Evolutionary conservation across 75 land plant species (phyloP).

Genomic region (Larix kaempferi): DNA sequence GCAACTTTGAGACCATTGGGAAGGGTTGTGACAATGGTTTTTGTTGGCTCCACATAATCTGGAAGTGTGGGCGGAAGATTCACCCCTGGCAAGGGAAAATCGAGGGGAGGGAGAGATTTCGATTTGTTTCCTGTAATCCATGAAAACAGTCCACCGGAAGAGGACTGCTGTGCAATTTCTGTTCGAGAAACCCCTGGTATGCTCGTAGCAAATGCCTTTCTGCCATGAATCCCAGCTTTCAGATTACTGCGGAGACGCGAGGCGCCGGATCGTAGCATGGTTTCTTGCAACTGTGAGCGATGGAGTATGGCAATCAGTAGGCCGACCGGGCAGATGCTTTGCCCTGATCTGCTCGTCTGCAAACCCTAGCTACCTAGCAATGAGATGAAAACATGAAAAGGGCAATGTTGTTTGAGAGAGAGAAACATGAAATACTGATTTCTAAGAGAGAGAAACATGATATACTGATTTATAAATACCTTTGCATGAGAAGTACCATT

Average conservation of each 20-base stretch:
- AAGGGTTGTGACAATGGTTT: slow-evolving; percentile 76
- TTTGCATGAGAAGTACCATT: no score
- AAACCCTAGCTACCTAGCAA: not conserved
- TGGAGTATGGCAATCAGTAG: not conserved
- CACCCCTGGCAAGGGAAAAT: slow-evolving; percentile 67
- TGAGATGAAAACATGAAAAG: no score
- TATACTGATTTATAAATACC: no score
- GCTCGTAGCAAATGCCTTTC: not conserved
- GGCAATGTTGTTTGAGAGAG: no score
- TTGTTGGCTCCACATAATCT: slow-evolving; percentile 67
- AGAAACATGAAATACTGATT: no score
- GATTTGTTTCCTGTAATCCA: slow-evolving; percentile 72
- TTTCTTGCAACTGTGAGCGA: not conserved
- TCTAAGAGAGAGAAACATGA: no score
- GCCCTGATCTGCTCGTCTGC: not conserved
- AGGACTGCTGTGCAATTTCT: slow-evolving; percentile 31
- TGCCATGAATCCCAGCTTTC: slow-evolving; percentile 19
- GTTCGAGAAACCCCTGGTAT: slow-evolving; percentile 42
- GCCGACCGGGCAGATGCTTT: not conserved
- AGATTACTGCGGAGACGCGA: not conserved
- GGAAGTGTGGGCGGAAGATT: slow-evolving; percentile 62
- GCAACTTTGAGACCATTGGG: slow-evolving; percentile 89
- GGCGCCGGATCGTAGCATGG: slow-evolving; percentile 7
- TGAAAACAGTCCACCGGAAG: slow-evolving; percentile 66
- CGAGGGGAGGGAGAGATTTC: slow-evolving; percentile 47